Evolutionary conservation across 768 basidiomycete species (phyloP).

Genomic region (Crassisporium funariophilum): DNA sequence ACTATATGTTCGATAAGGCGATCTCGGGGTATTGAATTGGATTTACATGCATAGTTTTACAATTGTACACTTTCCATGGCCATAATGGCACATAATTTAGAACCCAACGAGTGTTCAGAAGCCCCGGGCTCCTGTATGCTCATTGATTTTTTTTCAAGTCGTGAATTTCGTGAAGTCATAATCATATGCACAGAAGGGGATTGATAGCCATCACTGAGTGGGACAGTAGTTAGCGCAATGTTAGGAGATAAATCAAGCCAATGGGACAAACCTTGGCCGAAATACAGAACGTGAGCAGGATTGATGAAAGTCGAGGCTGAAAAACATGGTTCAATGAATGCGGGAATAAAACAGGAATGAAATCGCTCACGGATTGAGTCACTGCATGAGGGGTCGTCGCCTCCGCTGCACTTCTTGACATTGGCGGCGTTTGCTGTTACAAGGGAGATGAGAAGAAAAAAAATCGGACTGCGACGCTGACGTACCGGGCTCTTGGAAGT

Average conservation of each 20-base stretch:
- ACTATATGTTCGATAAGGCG: too few relatives aligned
- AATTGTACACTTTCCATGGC: too few relatives aligned
- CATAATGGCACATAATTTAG: too few relatives aligned
- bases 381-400: conserved; percentile 52
- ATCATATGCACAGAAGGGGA: conserved; percentile 18
- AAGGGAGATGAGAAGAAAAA: background rate
- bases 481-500: conserved; percentile 41
- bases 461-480: background rate
- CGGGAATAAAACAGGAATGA: background rate
- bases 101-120: too few relatives aligned
- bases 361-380: conserved; percentile 43
- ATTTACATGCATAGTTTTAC: too few relatives aligned
- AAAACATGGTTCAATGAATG: background rate
- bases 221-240: background rate
- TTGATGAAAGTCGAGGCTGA: conserved; percentile 52
- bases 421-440: conserved; percentile 34
- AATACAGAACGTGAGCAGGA: conserved; percentile 47
- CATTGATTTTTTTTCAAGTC: too few relatives aligned
- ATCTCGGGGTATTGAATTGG: too few relatives aligned
- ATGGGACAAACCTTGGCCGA: conserved; percentile 40
- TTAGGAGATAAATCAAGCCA: background rate
- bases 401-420: conserved; percentile 42
- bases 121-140: too few relatives aligned
- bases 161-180: background rate
- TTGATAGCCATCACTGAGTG: conserved; percentile 17